Evolutionary conservation across 1,284 basidiomycete genomes (phyloP), one percentile per base, ranked within the genome.

Genomic region (Rugiboletus extremiorientalis): DNA sequence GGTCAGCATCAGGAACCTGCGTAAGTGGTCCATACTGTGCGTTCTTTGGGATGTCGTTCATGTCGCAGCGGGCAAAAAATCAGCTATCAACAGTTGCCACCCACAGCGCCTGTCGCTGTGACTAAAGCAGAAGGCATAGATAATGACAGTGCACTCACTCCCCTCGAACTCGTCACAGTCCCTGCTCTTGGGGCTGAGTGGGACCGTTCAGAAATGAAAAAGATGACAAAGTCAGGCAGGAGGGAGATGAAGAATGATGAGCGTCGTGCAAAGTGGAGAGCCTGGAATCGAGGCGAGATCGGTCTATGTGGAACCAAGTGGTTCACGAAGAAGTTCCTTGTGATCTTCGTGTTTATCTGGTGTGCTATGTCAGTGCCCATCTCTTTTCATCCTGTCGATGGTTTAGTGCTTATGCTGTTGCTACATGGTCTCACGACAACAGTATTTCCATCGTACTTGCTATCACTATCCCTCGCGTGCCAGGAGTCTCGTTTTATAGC

Each of bases 181-280:
- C 93, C 93, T 6, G 90, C 89, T 6, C 79, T 96, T 4, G 93
- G 93, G 18, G 77, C 93, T 1, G 93, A 96, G 72, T 96, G 93
- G 93, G 80, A 82, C 42, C 85, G 86, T 56, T 77, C 81, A 31
- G 93, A 96, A 72, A 73, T 95, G 69, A 81, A 79, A 47, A 81
- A 82, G 25, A 87, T 92, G 83, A 90, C 88, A 3, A 87, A 85
- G 65, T 75, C 84, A 4, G 89, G 83, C 5, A 82, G 82, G 67
- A 78, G 81, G 40, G 85, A 89, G 69, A 73, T 78, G 23, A 82
- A 81, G 63, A 66, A 74, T 15, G 88, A 90, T 47, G 73, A 79
- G 49, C 78, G 88, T 51, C 73, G 69, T 47, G 76, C 80, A 52
- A 79, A 80, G 50, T 89, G 84, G 83, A 83, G 79, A 57, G 79